These are phyloP conservation scores for Fusarium palustre DNA, from an alignment of 2,329 filamentous ascomycete species.

Conservation along the genomic window DNA sequence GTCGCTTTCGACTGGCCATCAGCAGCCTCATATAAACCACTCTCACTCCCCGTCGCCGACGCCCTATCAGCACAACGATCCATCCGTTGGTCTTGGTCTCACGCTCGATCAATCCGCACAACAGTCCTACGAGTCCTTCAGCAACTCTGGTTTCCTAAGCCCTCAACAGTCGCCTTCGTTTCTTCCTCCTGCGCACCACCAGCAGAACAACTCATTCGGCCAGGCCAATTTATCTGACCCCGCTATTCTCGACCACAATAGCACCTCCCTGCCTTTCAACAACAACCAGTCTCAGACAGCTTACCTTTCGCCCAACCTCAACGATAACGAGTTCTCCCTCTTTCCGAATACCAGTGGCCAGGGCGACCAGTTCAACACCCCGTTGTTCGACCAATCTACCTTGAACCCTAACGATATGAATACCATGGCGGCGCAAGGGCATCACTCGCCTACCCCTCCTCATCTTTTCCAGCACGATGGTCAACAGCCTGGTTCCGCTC, in stretches of 20 bases:
- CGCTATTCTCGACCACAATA: slow-evolving; percentile 56
- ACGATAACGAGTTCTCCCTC: slow-evolving; percentile 71
- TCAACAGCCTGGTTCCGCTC: slow-evolving; percentile 61
- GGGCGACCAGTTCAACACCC: slow-evolving; percentile 69
- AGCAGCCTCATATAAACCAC: slow-evolving; percentile 74
- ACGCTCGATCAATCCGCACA: slow-evolving; percentile 63
- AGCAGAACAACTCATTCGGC: slow-evolving; percentile 41
- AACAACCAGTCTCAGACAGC: slow-evolving; percentile 56
- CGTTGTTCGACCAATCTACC: slow-evolving; percentile 66
- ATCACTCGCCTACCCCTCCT: slow-evolving; percentile 68
- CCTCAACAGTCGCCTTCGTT: slow-evolving; percentile 56
- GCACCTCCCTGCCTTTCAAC: slow-evolving; percentile 56
- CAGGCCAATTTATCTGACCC: slow-evolving; percentile 53
- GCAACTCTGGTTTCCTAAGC: slow-evolving; percentile 62
- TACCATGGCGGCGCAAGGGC: slow-evolving; percentile 67
- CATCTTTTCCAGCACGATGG: slow-evolving; percentile 65
- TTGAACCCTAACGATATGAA: slow-evolving; percentile 61
- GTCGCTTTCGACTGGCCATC: slow-evolving; percentile 70
- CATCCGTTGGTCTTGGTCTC: slow-evolving; percentile 67
- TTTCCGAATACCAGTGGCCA: slow-evolving; percentile 67
- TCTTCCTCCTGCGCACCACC: slow-evolving; percentile 50
- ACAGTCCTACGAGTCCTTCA: slow-evolving; percentile 56
- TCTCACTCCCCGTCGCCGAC: slow-evolving; percentile 72
- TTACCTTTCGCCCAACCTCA: slow-evolving; percentile 65
- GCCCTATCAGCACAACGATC: slow-evolving; percentile 62